A percentile compares a stretch with the other conserved stretches of the same genome.
phyloP scores from a whole-genome alignment of 2,329 filamentous ascomycete species.

The Xylariaceae sp. region DNA sequence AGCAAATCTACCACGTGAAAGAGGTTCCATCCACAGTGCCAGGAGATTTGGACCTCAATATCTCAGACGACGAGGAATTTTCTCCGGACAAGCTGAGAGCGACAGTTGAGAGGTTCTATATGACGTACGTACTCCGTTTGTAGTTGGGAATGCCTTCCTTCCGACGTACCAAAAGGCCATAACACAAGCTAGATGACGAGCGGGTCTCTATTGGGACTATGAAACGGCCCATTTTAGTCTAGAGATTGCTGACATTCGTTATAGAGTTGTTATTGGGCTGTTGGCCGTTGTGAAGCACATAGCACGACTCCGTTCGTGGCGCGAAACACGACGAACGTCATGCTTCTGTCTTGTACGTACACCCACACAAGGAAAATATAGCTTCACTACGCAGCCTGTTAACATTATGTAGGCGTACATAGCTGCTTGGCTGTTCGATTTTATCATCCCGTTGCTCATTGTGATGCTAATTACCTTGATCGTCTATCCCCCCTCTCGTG shows the following conservation, averaged over 20 bases:
- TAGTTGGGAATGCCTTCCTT: no score
- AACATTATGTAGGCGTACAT: slow-evolving; percentile 48
- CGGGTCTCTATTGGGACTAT: no score
- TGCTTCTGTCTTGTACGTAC: slow-evolving; percentile 63
- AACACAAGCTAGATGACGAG: no score
- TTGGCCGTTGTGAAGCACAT: slow-evolving; percentile 75
- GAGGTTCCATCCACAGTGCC: slow-evolving; percentile 64
- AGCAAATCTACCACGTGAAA: slow-evolving; percentile 71
- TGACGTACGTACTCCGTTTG: slow-evolving; percentile 55
- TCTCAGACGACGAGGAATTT: slow-evolving; percentile 83
- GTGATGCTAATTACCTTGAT: slow-evolving; percentile 69
- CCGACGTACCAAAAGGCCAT: no score
- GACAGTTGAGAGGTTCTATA: slow-evolving; percentile 81
- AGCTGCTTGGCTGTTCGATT: slow-evolving; percentile 73
- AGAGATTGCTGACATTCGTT: background rate
- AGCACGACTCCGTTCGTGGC: slow-evolving; percentile 78
- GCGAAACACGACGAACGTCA: slow-evolving; percentile 71
- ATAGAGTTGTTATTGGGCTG: slow-evolving; percentile 65
- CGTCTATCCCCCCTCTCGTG: slow-evolving; percentile 66
- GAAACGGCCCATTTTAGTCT: background rate
- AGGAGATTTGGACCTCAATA: slow-evolving; percentile 78
- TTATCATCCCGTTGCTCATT: slow-evolving; percentile 68
- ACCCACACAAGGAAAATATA: background rate
- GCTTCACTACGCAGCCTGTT: background rate
- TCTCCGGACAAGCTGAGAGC: slow-evolving; percentile 82